phyloP scores from a whole-genome alignment of 2,329 filamentous ascomycete species.

The Sarocladium kiliense region DNA sequence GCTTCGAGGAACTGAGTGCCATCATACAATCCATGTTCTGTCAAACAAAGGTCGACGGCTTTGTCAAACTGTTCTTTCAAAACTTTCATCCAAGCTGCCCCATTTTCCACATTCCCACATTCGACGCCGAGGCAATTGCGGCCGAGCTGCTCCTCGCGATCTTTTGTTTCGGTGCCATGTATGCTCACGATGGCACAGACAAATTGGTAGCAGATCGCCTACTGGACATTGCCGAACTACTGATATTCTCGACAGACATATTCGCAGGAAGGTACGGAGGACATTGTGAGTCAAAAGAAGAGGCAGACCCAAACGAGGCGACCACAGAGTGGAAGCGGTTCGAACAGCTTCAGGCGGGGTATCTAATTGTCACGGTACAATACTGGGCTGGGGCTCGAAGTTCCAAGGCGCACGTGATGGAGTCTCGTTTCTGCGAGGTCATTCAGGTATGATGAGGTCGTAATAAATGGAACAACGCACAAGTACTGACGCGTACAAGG shows the following conservation, averaged over 20 bases:
- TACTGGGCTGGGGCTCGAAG: slow-evolving; percentile 6
- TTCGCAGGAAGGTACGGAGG: neutral
- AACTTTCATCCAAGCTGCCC: slow-evolving; percentile 2
- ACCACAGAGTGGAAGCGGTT: neutral
- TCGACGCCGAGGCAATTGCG: neutral
- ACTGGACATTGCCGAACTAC: neutral
- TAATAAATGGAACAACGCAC: neutral
- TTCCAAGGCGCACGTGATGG: slow-evolving; percentile 1
- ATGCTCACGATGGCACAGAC: slow-evolving; percentile 4
- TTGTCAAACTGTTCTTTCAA: neutral
- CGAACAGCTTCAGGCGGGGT: slow-evolving; percentile 2
- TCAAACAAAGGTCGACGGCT: slow-evolving; percentile 3
- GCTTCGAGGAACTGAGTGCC: slow-evolving; percentile 1
- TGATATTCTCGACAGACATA: slow-evolving; percentile 2
- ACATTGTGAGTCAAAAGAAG: neutral
- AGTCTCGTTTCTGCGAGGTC: slow-evolving; percentile 5
- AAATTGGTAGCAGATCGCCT: slow-evolving; percentile 2
- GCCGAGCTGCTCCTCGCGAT: slow-evolving; percentile 4
- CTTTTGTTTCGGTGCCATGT: slow-evolving; percentile 2
- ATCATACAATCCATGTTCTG: slow-evolving; percentile 5
- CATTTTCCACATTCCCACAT: slow-evolving; percentile 3
- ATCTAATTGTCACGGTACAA: neutral
- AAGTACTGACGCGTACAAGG: neutral
- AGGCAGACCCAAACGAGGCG: neutral
- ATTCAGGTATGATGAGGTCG: neutral